phyloP scores from a whole-genome alignment of 179 eudicot genomes.

The Heliamphora pulchella region DNA sequence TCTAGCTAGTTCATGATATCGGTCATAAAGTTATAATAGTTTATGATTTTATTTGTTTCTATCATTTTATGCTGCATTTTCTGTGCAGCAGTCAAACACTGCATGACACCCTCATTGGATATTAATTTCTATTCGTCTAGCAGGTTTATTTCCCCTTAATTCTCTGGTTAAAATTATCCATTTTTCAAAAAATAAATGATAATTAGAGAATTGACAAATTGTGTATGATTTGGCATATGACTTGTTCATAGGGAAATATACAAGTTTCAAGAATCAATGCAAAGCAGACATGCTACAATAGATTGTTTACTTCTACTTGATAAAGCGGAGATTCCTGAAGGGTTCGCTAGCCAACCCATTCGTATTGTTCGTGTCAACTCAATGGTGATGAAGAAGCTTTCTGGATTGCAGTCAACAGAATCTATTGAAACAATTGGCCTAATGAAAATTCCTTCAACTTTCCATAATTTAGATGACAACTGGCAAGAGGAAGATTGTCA shows the following conservation, averaged over 20 bases:
- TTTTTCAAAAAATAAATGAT: neutral
- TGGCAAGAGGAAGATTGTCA: slow-evolving; percentile 30
- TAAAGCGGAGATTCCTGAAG: slow-evolving; percentile 47
- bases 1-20: neutral
- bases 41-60: neutral
- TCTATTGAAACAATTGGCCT: slow-evolving; percentile 69
- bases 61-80: slow-evolving; percentile 8
- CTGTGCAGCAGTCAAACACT: neutral
- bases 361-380: slow-evolving; percentile 57
- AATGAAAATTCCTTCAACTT: slow-evolving; percentile 63
- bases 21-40: neutral
- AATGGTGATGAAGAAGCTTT: slow-evolving; percentile 69
- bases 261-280: slow-evolving; percentile 36
- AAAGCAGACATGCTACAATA: slow-evolving; percentile 25
- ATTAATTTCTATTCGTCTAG: neutral
- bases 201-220: neutral
- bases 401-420: slow-evolving; percentile 82
- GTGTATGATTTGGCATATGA: neutral
- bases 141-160: neutral
- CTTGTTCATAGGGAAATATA: slow-evolving; percentile 61
- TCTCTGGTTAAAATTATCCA: neutral
- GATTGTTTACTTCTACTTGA: slow-evolving; percentile 73
- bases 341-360: slow-evolving; percentile 32
- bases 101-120: neutral
- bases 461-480: slow-evolving; percentile 35